These are phyloP conservation scores for Paraurostyla sp. DNA, from an alignment of 73 alveolate species.

Conservation along the genomic window DNA sequence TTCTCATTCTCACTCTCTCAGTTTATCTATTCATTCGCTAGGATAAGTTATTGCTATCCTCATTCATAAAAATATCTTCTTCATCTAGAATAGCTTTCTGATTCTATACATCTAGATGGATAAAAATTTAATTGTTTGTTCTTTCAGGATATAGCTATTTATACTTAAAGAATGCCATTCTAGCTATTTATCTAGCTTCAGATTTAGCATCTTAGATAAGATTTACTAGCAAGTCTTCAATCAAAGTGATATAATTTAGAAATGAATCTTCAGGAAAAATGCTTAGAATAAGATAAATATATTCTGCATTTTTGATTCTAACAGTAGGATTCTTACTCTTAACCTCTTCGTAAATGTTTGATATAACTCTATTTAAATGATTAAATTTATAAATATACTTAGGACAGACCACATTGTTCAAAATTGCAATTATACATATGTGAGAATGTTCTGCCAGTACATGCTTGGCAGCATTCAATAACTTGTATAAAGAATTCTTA, in stretches of 20 bases:
- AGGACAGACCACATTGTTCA: constrained; percentile 14
- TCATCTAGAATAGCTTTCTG: constrained; percentile 42
- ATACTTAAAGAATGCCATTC: constrained; percentile 25
- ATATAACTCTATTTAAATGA: background rate
- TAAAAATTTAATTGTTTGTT: background rate
- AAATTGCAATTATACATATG: constrained; percentile 24
- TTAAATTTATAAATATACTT: background rate
- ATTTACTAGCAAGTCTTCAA: constrained; percentile 6
- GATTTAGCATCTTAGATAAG: constrained; percentile 37
- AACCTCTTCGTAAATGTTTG: constrained; percentile 28
- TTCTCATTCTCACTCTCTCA: background rate
- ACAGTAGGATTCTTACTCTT: constrained; percentile 24
- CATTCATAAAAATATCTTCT: background rate
- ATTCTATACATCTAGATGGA: background rate
- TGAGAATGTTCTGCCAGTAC: constrained; percentile 41
- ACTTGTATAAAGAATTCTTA: background rate
- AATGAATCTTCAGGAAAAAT: background rate
- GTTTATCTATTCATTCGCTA: too few species aligned
- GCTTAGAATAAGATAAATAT: background rate
- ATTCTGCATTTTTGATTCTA: constrained; percentile 37
- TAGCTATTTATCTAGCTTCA: constrained; percentile 33
- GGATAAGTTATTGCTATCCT: background rate
- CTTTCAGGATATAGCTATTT: background rate
- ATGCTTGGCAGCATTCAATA: constrained; percentile 41
- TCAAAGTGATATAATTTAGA: background rate